A percentile compares a stretch with the other conserved stretches of the same genome.
Conservation (phyloP, 2,329 filamentous ascomycete genomes). For the Colletotrichum shisoi region DNA sequence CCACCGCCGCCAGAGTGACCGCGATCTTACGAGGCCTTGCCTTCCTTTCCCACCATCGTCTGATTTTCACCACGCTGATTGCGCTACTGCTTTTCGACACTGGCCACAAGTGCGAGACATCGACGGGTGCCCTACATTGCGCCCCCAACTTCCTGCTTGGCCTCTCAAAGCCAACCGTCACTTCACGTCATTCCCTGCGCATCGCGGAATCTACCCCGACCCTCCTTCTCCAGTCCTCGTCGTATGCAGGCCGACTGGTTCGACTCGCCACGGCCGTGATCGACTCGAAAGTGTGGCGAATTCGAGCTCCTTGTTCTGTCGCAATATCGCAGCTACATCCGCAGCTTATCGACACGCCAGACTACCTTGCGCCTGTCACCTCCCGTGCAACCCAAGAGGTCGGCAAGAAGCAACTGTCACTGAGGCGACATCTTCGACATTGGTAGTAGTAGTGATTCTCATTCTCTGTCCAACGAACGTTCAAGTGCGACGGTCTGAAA, state of each 20-base stretch:
- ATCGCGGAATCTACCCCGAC: slow-evolving; percentile 15
- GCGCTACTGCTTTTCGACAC: slow-evolving; percentile 21
- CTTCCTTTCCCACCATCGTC: slow-evolving; percentile 3
- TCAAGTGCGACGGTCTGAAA: not conserved
- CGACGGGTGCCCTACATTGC: slow-evolving; percentile 15
- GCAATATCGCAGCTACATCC: slow-evolving; percentile 10
- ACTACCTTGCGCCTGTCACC: slow-evolving; percentile 5
- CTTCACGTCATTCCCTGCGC: slow-evolving; percentile 18
- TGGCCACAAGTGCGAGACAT: slow-evolving; percentile 23
- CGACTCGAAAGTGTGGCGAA: slow-evolving; percentile 14
- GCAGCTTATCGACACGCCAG: slow-evolving; percentile 16
- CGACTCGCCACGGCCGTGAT: not conserved
- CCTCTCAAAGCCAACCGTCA: not conserved
- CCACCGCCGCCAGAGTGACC: slow-evolving; percentile 17
- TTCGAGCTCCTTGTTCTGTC: slow-evolving; percentile 5
- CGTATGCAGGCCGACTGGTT: slow-evolving; percentile 4
- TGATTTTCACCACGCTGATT: slow-evolving; percentile 14
- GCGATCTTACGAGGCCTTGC: slow-evolving; percentile 25
- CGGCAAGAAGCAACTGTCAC: not conserved
- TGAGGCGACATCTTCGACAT: not conserved
- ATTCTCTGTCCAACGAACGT: not conserved
- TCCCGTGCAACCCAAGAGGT: slow-evolving; percentile 9
- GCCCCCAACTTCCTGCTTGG: slow-evolving; percentile 8
- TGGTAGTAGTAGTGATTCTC: not conserved
- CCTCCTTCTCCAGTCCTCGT: slow-evolving; percentile 5